These are phyloP conservation scores for Trichoderma virens DNA, from an alignment of 495 filamentous ascomycete genomes.

Conservation along the genomic window DNA sequence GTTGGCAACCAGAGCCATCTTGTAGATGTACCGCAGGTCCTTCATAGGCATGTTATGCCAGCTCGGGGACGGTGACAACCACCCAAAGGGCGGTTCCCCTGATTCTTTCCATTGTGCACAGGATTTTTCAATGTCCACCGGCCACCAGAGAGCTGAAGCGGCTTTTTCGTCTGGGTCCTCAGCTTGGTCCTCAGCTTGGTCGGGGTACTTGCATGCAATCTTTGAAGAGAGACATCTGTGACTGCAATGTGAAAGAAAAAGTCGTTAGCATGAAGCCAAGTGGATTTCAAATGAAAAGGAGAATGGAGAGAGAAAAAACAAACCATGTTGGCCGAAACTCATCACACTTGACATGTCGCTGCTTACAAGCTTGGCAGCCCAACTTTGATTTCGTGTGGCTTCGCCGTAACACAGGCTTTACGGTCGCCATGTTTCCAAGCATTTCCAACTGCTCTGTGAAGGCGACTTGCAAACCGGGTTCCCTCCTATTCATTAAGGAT, in stretches of 20 bases:
- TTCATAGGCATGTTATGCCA: neutral
- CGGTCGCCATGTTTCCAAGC: neutral
- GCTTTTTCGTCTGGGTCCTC: neutral
- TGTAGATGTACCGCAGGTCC: neutral
- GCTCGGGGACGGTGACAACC: neutral
- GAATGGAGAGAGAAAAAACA: neutral
- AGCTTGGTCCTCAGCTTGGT: neutral
- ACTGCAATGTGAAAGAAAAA: neutral
- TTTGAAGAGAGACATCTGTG: neutral
- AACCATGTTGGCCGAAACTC: neutral
- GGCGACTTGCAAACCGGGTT: neutral
- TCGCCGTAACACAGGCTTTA: neutral
- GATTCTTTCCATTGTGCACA: neutral
- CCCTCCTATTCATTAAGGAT: neutral
- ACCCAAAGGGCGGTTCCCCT: neutral
- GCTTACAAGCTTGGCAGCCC: neutral
- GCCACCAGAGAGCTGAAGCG: neutral
- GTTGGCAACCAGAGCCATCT: neutral
- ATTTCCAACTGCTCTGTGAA: neutral
- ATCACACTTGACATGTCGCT: neutral
- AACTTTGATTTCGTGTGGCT: conserved; percentile 4
- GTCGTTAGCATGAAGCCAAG: neutral
- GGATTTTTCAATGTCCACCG: neutral
- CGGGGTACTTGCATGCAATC: neutral
- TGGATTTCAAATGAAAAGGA: too few species aligned